A percentile compares a stretch with the other conserved stretches of the same genome.
These are phyloP conservation scores for Trypanosoma platydactyli DNA, from an alignment of 208 protist species.

Conservation along the genomic window DNA sequence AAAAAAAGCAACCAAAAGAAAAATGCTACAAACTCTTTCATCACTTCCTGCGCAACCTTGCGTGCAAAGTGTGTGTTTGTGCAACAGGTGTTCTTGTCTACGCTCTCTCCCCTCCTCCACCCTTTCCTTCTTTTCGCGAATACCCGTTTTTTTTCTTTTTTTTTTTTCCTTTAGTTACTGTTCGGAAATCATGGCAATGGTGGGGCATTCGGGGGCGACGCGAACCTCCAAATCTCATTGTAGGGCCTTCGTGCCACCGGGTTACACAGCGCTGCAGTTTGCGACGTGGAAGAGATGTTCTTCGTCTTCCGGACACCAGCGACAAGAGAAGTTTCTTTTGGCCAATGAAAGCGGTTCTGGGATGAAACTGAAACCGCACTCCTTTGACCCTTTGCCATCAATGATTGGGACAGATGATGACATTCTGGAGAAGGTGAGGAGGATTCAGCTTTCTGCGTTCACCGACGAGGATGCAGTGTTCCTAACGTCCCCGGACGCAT, in stretches of 20 bases:
- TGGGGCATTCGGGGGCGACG: background rate
- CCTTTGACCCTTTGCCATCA: background rate
- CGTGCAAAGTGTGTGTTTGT: background rate
- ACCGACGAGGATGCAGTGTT: conserved; percentile 49
- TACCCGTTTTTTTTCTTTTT: background rate
- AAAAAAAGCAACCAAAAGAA: background rate
- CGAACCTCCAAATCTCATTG: no score
- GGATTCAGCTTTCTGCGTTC: conserved; percentile 38
- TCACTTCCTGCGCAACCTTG: background rate
- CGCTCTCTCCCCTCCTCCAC: no score
- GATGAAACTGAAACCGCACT: background rate
- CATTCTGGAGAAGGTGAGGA: conserved; percentile 28
- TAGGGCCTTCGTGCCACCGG: background rate
- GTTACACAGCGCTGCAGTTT: conserved; percentile 10
- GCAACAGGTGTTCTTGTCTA: no score
- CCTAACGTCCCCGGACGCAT: conserved; percentile 42
- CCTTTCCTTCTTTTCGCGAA: no score
- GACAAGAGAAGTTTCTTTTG: background rate
- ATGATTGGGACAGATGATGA: conserved; percentile 9
- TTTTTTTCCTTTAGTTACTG: background rate
- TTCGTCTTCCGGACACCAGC: background rate
- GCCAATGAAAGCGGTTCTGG: background rate
- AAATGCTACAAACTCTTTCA: background rate
- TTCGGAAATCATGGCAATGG: background rate
- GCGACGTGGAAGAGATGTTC: background rate